Evolutionary conservation across 305 asterid species (phyloP), one percentile per base, ranked within the genome.

Genomic region (Plantago coronopus): DNA sequence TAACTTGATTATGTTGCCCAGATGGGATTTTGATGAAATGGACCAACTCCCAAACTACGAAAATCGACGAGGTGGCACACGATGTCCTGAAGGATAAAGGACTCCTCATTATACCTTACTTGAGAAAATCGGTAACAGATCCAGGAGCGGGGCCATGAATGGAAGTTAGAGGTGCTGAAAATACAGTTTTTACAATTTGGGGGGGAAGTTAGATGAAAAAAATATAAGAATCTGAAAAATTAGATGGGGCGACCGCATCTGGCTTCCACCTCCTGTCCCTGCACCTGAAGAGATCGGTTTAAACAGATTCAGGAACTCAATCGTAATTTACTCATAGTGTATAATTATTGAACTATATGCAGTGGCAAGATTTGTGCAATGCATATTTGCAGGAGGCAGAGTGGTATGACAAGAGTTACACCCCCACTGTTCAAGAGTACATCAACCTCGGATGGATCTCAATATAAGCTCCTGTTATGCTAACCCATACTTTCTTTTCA

Each of bases 281-380:
- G n/a, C n/a, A 25, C 17, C 13, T 51, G 16, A 62, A 70, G 62
- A 74, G 62, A 66, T 29, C 57, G 65, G 70, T 74, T n/a, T n/a
- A n/a, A 62, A 22, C 31, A 27, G 40, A 34, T 3, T 7, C 9
- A 7, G 5, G 18, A 17, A 0, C n/a, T 3, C 14, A 8, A 3
- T 2, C n/a, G n/a, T 6, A 17, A 9, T 48, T 8, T 17, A 29
- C 13, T 55, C 11, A 47, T 4, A 13, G 10, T n/a, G 8, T 5
- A 27, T 51, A 38, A 7, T 7, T 1, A 31, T 3, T 31, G 38
- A 31, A 34, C 40, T 12, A 34, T 34, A 34, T 54, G 56, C 64
- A 80, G 86, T 80, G 84, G 86, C 61, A 18, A 15, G 81, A 74
- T 49, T 23, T 78, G 27, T 66, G 76, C 67, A 40, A 59, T 34